phyloP scores from a whole-genome alignment of 148 eudicot species.

The Pouteria glomerata region DNA sequence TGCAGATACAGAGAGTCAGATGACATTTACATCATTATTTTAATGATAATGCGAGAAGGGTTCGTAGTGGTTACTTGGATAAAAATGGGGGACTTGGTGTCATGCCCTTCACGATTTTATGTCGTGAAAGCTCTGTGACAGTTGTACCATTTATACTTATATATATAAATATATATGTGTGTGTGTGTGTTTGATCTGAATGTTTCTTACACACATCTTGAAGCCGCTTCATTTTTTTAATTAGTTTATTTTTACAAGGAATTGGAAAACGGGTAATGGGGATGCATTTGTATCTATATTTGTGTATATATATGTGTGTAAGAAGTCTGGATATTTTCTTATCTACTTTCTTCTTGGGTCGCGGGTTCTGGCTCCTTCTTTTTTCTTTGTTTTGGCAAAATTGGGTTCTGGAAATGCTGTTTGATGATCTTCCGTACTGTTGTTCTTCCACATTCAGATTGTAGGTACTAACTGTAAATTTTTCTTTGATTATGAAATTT shows the following conservation, averaged over 20 bases:
- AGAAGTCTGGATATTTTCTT: background rate
- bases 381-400: background rate
- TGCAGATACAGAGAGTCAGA: background rate
- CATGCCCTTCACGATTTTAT: background rate
- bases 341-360: background rate
- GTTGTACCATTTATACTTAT: background rate
- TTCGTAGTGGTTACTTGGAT: background rate
- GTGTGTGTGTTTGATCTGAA: background rate
- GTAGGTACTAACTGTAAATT: background rate
- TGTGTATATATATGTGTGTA: background rate
- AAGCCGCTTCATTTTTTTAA: background rate
- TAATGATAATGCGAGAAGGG: background rate
- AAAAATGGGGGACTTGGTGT: background rate
- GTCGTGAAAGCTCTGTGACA: background rate
- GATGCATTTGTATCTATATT: background rate
- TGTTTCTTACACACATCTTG: background rate
- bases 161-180: background rate
- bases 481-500: background rate
- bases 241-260: background rate
- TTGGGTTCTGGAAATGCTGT: background rate
- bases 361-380: background rate
- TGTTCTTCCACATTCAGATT: background rate
- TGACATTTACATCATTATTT: background rate
- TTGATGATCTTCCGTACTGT: background rate
- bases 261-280: background rate